These are phyloP conservation scores for carrot (Daucus carota) DNA, from an alignment of 129 eudicot species.

Conservation along the genomic window DH1_v3.0 NC_030383.2:48769001-48769500, in stretches of 20 bases:
- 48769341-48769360: constrained; percentile 18
- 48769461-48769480: constrained; percentile 82
- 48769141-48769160: constrained; percentile 4
- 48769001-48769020: constrained; percentile 82
- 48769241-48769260: constrained; percentile 84
- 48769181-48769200: constrained; percentile 91
- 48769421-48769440: constrained; percentile 77
- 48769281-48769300: constrained; percentile 79
- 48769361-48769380: not conserved
- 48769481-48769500: constrained; percentile 95
- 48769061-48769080: constrained; percentile 86
- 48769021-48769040: constrained; percentile 86
- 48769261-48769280: constrained; percentile 92
- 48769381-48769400: not conserved
- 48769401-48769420: constrained; percentile 60
- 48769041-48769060: constrained; percentile 52
- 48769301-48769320: constrained; percentile 94
- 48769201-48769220: constrained; percentile 72
- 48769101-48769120: not conserved
- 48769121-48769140: not conserved
- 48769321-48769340: constrained; percentile 53
- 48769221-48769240: constrained; percentile 89
- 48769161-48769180: constrained; percentile 38
- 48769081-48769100: constrained; percentile 32
- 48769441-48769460: constrained; percentile 69